These are phyloP conservation scores for Adenanthera pavonina DNA, from an alignment of 306 rosid species.

Conservation along the genomic window DNA sequence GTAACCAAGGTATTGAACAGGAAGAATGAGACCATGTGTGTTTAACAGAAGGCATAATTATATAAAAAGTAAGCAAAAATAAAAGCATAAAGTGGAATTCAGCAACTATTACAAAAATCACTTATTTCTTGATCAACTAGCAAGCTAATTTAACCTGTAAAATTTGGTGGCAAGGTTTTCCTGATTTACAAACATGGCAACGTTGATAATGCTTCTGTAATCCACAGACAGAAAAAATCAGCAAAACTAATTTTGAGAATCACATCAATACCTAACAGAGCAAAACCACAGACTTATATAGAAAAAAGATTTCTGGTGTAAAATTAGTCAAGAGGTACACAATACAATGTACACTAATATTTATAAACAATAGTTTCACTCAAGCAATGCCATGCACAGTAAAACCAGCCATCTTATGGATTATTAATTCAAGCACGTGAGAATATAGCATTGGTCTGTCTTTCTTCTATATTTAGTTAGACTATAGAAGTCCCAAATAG, in stretches of 20 bases:
- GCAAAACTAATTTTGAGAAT: conserved; percentile 29
- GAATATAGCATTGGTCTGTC: neutral
- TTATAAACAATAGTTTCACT: conserved; percentile 30
- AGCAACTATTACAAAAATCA: conserved; percentile 30
- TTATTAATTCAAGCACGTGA: conserved; percentile 8
- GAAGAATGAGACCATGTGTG: conserved; percentile 24
- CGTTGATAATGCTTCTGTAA: conserved; percentile 84
- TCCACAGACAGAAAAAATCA: conserved; percentile 43
- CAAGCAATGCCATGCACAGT: conserved; percentile 19
- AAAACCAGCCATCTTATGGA: conserved; percentile 7
- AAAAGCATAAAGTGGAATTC: conserved; percentile 24
- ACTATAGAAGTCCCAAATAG: neutral
- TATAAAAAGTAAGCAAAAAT: conserved; percentile 33
- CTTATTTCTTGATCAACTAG: conserved; percentile 35
- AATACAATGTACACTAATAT: conserved; percentile 23
- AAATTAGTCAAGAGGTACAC: conserved; percentile 25
- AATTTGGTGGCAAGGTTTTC: conserved; percentile 75
- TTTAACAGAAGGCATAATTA: conserved; percentile 20
- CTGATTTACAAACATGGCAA: conserved; percentile 79
- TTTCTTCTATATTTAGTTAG: neutral
- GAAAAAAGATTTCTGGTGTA: neutral
- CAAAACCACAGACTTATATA: neutral
- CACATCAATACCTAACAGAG: conserved; percentile 25
- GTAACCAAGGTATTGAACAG: conserved; percentile 36
- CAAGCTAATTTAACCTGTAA: conserved; percentile 77